These are phyloP conservation scores for Lactarius evosmus DNA, from an alignment of 768 basidiomycete genomes.

Conservation along the genomic window DNA sequence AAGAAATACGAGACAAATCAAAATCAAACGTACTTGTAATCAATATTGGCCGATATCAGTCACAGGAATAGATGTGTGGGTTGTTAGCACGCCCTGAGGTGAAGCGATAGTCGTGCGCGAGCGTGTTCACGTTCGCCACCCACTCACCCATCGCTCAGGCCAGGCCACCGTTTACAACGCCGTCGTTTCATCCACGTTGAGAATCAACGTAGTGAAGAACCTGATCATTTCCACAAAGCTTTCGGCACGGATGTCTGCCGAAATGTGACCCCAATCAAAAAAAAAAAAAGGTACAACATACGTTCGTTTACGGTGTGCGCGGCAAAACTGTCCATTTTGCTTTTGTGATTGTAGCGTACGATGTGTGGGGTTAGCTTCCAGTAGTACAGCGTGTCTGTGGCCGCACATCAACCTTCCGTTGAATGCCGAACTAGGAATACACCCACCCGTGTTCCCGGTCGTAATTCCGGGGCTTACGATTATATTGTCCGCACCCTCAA, in stretches of 20 bases:
- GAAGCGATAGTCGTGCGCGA: too few species aligned
- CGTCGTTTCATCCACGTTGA: conserved; percentile 43
- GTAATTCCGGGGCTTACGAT: conserved; percentile 40
- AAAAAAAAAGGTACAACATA: conserved; percentile 18
- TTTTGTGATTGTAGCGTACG: conserved; percentile 42
- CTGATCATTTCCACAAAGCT: conserved; percentile 42
- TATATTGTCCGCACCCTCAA: conserved; percentile 29
- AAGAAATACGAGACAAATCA: too few species aligned
- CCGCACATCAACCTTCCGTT: background rate
- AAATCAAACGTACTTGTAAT: too few species aligned
- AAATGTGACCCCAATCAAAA: background rate
- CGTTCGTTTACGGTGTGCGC: conserved; percentile 36
- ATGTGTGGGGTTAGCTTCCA: conserved; percentile 47
- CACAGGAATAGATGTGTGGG: too few species aligned
- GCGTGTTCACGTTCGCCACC: too few species aligned
- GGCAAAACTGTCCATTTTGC: conserved; percentile 28
- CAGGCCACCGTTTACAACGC: background rate
- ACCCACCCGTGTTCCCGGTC: conserved; percentile 37
- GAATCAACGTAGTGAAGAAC: conserved; percentile 44
- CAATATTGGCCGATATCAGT: too few species aligned
- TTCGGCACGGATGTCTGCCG: conserved; percentile 35
- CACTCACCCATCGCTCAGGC: too few species aligned
- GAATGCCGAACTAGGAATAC: background rate
- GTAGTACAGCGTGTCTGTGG: conserved; percentile 43
- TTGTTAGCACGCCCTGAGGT: background rate